A percentile compares a stretch with the other conserved stretches of the same genome.
These are phyloP conservation scores for Claviceps quebecensis DNA, from an alignment of 2,329 filamentous ascomycete genomes.

Conservation along the genomic window DNA sequence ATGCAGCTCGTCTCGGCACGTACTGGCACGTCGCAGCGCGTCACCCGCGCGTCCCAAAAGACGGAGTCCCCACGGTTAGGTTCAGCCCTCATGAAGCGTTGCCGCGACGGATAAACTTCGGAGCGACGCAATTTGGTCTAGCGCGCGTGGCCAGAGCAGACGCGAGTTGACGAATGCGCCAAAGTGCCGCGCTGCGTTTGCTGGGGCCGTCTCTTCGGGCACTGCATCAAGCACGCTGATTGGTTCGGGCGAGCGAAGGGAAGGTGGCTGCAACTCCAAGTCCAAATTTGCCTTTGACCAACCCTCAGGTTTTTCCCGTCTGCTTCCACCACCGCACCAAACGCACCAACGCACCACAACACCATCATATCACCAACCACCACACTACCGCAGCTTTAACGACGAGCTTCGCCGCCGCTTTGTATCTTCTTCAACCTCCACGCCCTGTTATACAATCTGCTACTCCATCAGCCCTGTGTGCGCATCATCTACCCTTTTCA, in stretches of 20 bases:
- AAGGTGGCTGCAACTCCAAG: conserved; percentile 7
- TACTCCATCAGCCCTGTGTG: conserved; percentile 3
- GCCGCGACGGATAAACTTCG: conserved; percentile 18
- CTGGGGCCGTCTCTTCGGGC: not conserved
- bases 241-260: not conserved
- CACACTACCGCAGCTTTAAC: conserved; percentile 3
- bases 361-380: not conserved
- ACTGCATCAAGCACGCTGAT: not conserved
- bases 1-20: no score
- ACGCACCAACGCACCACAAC: not conserved
- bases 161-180: not conserved
- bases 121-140: not conserved
- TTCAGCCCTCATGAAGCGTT: conserved; percentile 18
- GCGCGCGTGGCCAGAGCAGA: not conserved
- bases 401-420: conserved; percentile 7
- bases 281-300: conserved; percentile 19
- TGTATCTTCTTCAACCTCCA: conserved; percentile 6
- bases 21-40: no score
- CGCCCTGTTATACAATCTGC: conserved; percentile 6
- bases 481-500: conserved; percentile 4
- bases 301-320: conserved; percentile 22
- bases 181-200: not conserved
- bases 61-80: conserved; percentile 7
- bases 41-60: no score
- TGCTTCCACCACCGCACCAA: conserved; percentile 1